Base-by-base conservation (phyloP, 2,329 filamentous ascomycete species). In the Microsporum ferrugineum region DNA sequence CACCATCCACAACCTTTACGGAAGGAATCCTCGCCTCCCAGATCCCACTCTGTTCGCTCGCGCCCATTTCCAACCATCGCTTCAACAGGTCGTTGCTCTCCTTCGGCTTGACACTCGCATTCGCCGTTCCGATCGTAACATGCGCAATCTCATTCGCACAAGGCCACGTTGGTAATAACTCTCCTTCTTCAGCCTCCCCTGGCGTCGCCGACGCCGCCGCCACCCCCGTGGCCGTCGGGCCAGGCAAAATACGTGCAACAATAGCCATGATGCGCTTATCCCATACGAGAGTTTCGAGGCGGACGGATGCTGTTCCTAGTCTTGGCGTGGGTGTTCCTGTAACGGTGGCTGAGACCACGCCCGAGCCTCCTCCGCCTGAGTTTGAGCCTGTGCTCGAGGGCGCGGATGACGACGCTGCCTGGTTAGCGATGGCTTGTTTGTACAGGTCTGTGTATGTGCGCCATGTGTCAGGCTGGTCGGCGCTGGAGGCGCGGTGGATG, bases 251-350 rank as follows among this genome's bases (percentile, higher is more conserved):
- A 7, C 91, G 84, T 14, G 89, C 90, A 2, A 95, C 88, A 61
- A 99, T 87, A 4, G 90, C 87, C 94, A 99, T 97, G 69, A 97
- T 79, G 3, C 90, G 83, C 64, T 86, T 80, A 69, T 97, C 88
- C 80, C 87, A 97, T 6, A 99, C 85, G 56, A 96, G 75, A 5
- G 79, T 79, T 70, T 86, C 83, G 36, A 86, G 75, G 41, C 80
- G 78, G n/a, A 85, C 79, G 39, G 75, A 69, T 41, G 72, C 69
- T 36, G 66, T 39, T 34, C 74, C 68, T 49, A 76, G 64, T 2
- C 65, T 66, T 0, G 76, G 74, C 0, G 72, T 71, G 33, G 67
- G 60, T 14, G 61, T 65, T 45, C 69, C 62, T 17, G 65, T 63
- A 53, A 70, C 62, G 49, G 63, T 67, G 27, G 67, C 64, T 53